phyloP scores from a whole-genome alignment of 768 basidiomycete species.

The Termitomyces sp. region DNA sequence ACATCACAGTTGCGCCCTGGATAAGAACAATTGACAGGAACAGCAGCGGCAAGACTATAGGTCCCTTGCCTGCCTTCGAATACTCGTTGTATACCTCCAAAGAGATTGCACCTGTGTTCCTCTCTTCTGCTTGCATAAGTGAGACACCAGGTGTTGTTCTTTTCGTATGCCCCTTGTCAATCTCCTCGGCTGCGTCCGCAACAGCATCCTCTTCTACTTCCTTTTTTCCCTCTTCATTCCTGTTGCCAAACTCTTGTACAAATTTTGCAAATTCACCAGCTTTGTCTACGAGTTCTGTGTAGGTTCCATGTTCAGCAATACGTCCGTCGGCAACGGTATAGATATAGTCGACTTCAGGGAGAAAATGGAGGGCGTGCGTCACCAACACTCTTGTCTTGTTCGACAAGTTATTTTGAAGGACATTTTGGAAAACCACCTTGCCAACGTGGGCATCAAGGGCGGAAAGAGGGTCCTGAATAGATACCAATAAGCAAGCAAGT shows the following conservation, averaged over 20 bases:
- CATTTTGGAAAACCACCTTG: conserved; percentile 80
- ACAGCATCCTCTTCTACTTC: conserved; percentile 38
- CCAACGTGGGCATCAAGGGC: conserved; percentile 93
- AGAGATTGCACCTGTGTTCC: conserved; percentile 70
- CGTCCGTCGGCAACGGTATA: conserved; percentile 72
- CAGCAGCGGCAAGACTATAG: conserved; percentile 59
- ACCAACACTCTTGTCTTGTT: conserved; percentile 85
- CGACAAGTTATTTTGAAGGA: conserved; percentile 56
- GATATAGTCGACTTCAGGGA: conserved; percentile 85
- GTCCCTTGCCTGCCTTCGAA: conserved; percentile 64
- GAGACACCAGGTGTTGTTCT: conserved; percentile 37
- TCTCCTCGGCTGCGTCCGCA: conserved; percentile 30
- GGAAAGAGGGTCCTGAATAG: conserved; percentile 67
- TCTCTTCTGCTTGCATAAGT: conserved; percentile 82
- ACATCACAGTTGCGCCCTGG: conserved; percentile 69
- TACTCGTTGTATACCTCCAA: conserved; percentile 55
- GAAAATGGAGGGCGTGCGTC: conserved; percentile 88
- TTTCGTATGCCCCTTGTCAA: conserved; percentile 28
- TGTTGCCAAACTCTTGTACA: conserved; percentile 71
- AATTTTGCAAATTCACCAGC: conserved; percentile 70
- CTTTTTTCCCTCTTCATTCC: conserved; percentile 47
- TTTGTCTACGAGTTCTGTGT: conserved; percentile 58
- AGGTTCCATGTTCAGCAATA: conserved; percentile 80
- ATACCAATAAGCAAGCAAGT: not conserved
- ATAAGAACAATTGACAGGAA: conserved; percentile 54